phyloP scores from a whole-genome alignment of 2,329 filamentous ascomycete genomes.

The Aspergillus sclerotialis region DNA sequence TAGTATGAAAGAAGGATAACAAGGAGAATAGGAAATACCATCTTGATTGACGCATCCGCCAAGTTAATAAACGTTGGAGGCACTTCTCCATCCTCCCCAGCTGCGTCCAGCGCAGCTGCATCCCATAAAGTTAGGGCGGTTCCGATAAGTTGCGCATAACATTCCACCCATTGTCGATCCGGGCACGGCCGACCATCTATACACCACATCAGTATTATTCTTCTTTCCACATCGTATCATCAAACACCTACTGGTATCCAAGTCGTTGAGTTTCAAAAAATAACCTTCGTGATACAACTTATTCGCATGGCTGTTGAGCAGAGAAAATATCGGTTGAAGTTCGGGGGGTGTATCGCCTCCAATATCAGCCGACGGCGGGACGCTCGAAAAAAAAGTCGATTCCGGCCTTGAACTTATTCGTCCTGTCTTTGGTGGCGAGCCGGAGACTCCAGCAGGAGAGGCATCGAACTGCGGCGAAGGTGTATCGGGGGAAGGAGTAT shows the following conservation, averaged over 20 bases:
- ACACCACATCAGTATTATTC: conserved; percentile 22
- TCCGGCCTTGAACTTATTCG: conserved; percentile 60
- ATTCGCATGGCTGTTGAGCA: conserved; percentile 89
- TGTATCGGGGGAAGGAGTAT: conserved; percentile 30
- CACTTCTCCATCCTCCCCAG: conserved; percentile 76
- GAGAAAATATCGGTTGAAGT: conserved; percentile 87
- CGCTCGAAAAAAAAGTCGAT: conserved; percentile 81
- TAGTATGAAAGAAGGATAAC: conserved; percentile 12
- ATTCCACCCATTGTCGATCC: conserved; percentile 90
- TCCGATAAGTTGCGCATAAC: conserved; percentile 91
- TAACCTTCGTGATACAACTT: conserved; percentile 98
- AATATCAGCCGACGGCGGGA: conserved; percentile 79
- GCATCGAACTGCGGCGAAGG: conserved; percentile 26
- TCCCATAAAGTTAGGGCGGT: conserved; percentile 96
- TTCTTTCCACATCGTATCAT: not conserved
- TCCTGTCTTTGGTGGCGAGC: conserved; percentile 38
- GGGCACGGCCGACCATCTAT: conserved; percentile 77
- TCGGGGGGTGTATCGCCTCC: conserved; percentile 82
- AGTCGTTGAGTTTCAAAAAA: conserved; percentile 91
- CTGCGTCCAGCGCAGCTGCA: conserved; percentile 80
- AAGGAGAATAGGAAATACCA: conserved; percentile 54
- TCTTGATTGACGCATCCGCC: conserved; percentile 95
- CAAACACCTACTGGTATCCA: conserved; percentile 69
- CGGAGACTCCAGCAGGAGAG: conserved; percentile 28
- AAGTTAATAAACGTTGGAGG: conserved; percentile 92